phyloP scores from a whole-genome alignment of 306 rosid genomes.

The Psophocarpus tetragonolobus region DNA sequence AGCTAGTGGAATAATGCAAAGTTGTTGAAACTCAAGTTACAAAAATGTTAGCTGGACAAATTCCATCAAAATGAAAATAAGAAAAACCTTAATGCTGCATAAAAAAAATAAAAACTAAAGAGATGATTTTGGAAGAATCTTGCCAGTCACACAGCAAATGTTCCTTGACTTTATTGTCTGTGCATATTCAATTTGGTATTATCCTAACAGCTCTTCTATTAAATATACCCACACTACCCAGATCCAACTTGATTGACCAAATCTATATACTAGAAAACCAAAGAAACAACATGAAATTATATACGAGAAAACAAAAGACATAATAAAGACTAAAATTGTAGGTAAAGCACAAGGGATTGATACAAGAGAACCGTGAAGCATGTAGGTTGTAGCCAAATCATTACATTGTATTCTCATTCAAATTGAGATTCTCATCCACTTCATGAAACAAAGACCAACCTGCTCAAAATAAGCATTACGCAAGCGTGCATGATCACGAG shows the following conservation, averaged over 20 bases:
- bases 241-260: background rate
- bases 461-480: constrained; percentile 96
- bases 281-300: background rate
- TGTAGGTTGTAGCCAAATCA: background rate
- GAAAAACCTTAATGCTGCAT: constrained; percentile 14
- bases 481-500: constrained; percentile 95
- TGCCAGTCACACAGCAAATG: constrained; percentile 26
- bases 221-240: background rate
- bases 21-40: constrained; percentile 19
- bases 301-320: constrained; percentile 2
- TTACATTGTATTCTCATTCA: constrained; percentile 10
- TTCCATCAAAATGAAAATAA: background rate
- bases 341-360: background rate
- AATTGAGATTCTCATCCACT: background rate
- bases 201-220: background rate
- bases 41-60: constrained; percentile 25
- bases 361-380: background rate
- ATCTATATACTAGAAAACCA: background rate
- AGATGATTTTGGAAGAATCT: constrained; percentile 21
- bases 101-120: constrained; percentile 1
- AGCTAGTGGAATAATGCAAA: background rate
- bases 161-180: constrained; percentile 19
- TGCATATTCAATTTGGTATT: constrained; percentile 23
- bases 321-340: background rate
- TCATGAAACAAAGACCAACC: constrained; percentile 53